Evolutionary conservation across 192 early-diverging fungal genomes (phyloP).

Genomic region (Coemansia sp.): DNA sequence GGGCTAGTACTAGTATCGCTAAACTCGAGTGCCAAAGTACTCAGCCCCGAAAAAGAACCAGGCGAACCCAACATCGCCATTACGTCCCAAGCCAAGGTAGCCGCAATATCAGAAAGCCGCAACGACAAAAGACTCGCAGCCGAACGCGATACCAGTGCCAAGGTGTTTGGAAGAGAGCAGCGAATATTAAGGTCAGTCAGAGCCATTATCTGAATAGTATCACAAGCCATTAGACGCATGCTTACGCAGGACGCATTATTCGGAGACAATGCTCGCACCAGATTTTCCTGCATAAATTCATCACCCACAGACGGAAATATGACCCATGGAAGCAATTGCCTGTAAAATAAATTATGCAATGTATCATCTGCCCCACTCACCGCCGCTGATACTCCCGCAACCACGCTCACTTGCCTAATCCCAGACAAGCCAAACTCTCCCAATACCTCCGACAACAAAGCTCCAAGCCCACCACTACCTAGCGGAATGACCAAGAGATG

Average conservation of each 20-base stretch:
- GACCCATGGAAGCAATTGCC: not conserved
- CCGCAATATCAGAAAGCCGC: slow-evolving; percentile 14
- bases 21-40: slow-evolving; percentile 6
- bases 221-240: not conserved
- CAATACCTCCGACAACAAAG: not conserved
- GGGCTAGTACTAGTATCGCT: not conserved
- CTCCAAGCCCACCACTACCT: not conserved
- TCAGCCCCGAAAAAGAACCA: slow-evolving; percentile 11
- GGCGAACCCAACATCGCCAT: not conserved
- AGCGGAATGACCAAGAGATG: slow-evolving; percentile 6
- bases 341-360: not conserved
- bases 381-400: not conserved
- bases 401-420: not conserved
- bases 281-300: slow-evolving; percentile 5
- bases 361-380: not conserved
- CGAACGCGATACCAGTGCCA: not conserved
- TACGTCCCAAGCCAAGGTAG: not conserved
- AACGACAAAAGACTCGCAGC: not conserved
- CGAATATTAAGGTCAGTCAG: slow-evolving; percentile 1
- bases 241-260: slow-evolving; percentile 1
- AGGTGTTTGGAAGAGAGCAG: not conserved
- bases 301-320: not conserved
- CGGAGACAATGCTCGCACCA: not conserved
- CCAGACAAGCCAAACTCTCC: not conserved
- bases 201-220: not conserved